These are phyloP conservation scores for Didymella arachidicola DNA, from an alignment of 2,329 filamentous ascomycete species.

Conservation along the genomic window DNA sequence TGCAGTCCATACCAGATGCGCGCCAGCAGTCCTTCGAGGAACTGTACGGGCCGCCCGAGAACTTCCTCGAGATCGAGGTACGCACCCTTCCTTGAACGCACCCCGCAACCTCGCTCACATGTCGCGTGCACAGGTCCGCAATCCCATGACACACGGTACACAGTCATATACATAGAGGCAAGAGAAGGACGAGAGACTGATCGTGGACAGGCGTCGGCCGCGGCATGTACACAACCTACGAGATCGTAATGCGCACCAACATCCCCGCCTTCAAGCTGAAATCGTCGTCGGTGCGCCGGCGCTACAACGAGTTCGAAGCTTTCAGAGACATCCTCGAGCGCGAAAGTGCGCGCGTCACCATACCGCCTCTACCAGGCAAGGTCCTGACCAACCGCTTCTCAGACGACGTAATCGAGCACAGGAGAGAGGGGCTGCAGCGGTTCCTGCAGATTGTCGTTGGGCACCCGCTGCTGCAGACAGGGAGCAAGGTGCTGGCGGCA, in stretches of 20 bases:
- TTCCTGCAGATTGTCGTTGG: conserved; percentile 98
- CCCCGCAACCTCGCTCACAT: conserved; percentile 31
- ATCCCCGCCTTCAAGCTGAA: conserved; percentile 98
- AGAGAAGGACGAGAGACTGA: conserved; percentile 12
- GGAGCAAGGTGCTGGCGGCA: conserved; percentile 92
- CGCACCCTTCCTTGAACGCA: conserved; percentile 18
- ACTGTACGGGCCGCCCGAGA: conserved; percentile 97
- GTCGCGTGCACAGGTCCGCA: conserved; percentile 73
- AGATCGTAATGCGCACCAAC: conserved; percentile 97
- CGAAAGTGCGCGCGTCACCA: conserved; percentile 91
- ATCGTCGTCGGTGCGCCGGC: conserved; percentile 80
- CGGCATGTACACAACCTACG: conserved; percentile 98
- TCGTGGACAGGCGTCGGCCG: conserved; percentile 86
- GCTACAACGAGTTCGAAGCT: conserved; percentile 98
- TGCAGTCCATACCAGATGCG: conserved; percentile 71
- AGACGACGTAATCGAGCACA: conserved; percentile 96
- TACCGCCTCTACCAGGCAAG: conserved; percentile 93
- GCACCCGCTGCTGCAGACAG: conserved; percentile 94
- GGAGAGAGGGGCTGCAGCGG: conserved; percentile 88
- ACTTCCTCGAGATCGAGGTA: conserved; percentile 98
- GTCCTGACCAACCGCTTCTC: conserved; percentile 98
- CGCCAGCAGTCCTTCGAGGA: conserved; percentile 97
- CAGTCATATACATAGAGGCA: background rate
- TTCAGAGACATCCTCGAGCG: conserved; percentile 98
- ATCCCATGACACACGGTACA: conserved; percentile 63